A percentile compares a stretch with the other conserved stretches of the same genome.
These are phyloP conservation scores for Serpula lacrymans DNA, from an alignment of 768 basidiomycete species.

Conservation along the genomic window DNA sequence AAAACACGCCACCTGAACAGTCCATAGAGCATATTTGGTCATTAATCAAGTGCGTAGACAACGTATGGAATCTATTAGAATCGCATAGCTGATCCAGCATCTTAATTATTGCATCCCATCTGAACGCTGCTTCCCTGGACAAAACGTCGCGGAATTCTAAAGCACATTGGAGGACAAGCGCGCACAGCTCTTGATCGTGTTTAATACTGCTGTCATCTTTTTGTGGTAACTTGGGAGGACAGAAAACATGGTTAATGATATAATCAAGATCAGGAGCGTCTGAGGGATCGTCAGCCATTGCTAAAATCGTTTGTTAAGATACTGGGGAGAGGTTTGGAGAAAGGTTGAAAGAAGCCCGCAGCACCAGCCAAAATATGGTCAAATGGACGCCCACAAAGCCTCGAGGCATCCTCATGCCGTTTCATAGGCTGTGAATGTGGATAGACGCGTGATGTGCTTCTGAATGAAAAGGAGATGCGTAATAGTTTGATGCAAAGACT, in stretches of 20 bases:
- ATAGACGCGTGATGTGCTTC: too few relatives aligned
- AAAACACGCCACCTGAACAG: slow-evolving; percentile 11
- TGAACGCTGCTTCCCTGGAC: slow-evolving; percentile 4
- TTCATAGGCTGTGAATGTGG: too few relatives aligned
- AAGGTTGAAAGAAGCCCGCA: too few relatives aligned
- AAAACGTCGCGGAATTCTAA: slow-evolving; percentile 11
- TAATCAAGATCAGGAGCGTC: slow-evolving; percentile 1
- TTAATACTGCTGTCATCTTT: slow-evolving; percentile 18
- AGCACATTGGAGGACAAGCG: slow-evolving; percentile 15
- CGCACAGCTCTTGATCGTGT: slow-evolving; percentile 21
- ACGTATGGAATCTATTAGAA: slow-evolving; percentile 4
- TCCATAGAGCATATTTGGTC: slow-evolving; percentile 10
- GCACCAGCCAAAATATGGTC: too few relatives aligned
- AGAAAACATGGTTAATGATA: slow-evolving; percentile 9
- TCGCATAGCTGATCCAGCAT: slow-evolving; percentile 16
- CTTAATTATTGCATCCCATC: slow-evolving; percentile 22
- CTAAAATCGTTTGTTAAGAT: too few relatives aligned
- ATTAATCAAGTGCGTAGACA: slow-evolving; percentile 8
- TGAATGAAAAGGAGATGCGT: too few relatives aligned
- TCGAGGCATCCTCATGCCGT: too few relatives aligned
- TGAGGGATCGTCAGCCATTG: neutral
- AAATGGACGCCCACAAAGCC: too few relatives aligned
- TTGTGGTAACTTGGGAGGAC: slow-evolving; percentile 13
- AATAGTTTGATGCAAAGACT: too few relatives aligned
- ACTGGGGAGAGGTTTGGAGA: too few relatives aligned